Evolutionary conservation across 768 basidiomycete species (phyloP), one percentile per base, ranked within the genome.

Genomic region (Neoboletus brunneissimus): DNA sequence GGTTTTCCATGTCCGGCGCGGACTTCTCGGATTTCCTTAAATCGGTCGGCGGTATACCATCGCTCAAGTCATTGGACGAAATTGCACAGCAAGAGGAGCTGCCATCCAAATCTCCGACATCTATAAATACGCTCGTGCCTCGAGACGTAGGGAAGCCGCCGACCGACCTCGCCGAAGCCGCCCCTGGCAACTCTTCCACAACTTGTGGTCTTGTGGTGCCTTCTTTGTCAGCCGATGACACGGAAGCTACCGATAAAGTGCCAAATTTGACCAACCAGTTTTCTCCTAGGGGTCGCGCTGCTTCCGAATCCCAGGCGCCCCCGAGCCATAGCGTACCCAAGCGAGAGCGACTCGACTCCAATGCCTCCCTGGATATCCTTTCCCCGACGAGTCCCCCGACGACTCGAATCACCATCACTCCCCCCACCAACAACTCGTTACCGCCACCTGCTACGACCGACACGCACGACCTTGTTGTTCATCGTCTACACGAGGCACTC

Each of bases 1-100:
- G 91, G n/a, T 88, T 96, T 70, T 95, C 94, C 16, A 80, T 96
- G 75, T 88, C 84, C 56, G 81, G 85, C 45, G 77, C 84, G 0
- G 94, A 96, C 68, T 94, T 98, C 65, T 83, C 86, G 0, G 88
- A 89, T 56, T 71, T 90, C 18, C 78, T 90, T 49, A 82, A 73
- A 62, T 81, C 82, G 32, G 81, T 85, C 7, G 81, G 80, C 37
- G 81, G 80, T 20, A 66, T 77, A 25, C 76, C 77, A 11, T 73
- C 81, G 11, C 66, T 80, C 54, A 76, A 78, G 62, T 75, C 77
- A 18, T 65, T 83, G 47, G 78, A 80, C 40, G 73, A 76, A 45
- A 70, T 86, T 35, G 74, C 79, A 6, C 77, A 66, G 25, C 67
- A 78, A 51, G 67, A 80, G 11, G 67, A 76, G 4, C 76, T 79